Evolutionary conservation across 1,139 yeast species (phyloP), one percentile per base, ranked within the genome.

Genomic region (Candida tropicalis): DNA sequence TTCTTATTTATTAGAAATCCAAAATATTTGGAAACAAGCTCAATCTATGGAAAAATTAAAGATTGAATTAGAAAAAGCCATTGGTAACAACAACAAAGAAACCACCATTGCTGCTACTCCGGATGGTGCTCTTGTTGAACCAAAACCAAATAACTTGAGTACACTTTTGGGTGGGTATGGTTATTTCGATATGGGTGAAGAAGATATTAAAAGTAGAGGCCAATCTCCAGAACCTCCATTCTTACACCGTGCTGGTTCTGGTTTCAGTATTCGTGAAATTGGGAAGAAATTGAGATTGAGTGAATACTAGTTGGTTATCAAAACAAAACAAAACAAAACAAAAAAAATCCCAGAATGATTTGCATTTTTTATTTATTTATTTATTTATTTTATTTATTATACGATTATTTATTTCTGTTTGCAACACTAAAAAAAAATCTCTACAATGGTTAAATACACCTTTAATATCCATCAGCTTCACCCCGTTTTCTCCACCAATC

Each of bases 161-260:
- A 82, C 81, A 46, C 73, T 87, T 56, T 72, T 87, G 43, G 93
- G 95, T 45, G 95, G 95, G 1, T 87, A 87, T 57, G 89, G 89
- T 6, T 84, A 84, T 62, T 84, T 84, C 54, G 90, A 83, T 59
- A 75, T 84, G 67, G 87, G 87, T 42, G 90, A 83, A 41, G 82
- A 82, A 40, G 77, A 74, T 47, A 81, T 84, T 50, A 81, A 84
- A 55, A 81, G 88, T 3, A 72, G 89, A 52, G 87, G 87, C 3
- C 79, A 77, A 33, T 73, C 83, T n/a, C 89, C 89, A 1, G 89
- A 82, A 53, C 83, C 82, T 6, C 82, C 82, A 49, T 71, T 72
- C 63, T 69, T 65, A 56, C 63, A 66, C 47, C 70, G 74, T 51
- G 63, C 61, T 49, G 68, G 65, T 48, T 63, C 71, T 46, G 77